phyloP scores from a whole-genome alignment of 805 yeast genomes.

The Grigorovia jiainica region DNA sequence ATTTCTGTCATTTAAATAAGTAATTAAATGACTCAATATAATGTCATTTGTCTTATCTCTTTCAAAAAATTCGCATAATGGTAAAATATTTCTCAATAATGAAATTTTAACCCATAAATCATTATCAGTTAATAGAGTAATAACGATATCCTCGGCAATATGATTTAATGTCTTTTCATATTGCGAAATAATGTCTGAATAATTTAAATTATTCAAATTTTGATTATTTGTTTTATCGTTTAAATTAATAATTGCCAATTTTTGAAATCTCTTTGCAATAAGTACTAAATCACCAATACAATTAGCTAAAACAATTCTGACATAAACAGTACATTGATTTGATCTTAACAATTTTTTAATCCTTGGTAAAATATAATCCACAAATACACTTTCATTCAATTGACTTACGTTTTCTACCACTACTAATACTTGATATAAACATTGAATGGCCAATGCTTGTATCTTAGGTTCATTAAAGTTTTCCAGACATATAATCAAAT shows the following conservation, averaged over 20 bases:
- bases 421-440: slow-evolving; percentile 56
- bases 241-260: slow-evolving; percentile 36
- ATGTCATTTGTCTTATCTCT: slow-evolving; percentile 82
- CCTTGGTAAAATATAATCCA: slow-evolving; percentile 76
- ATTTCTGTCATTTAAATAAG: slow-evolving; percentile 77
- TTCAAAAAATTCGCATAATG: slow-evolving; percentile 75
- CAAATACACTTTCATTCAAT: slow-evolving; percentile 64
- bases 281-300: slow-evolving; percentile 66
- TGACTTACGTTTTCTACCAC: slow-evolving; percentile 60
- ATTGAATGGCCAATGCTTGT: slow-evolving; percentile 53
- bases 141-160: slow-evolving; percentile 55
- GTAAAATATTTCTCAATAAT: slow-evolving; percentile 59
- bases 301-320: slow-evolving; percentile 60
- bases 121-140: slow-evolving; percentile 59
- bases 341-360: slow-evolving; percentile 37
- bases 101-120: slow-evolving; percentile 60
- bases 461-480: slow-evolving; percentile 62
- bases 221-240: slow-evolving; percentile 10
- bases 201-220: slow-evolving; percentile 11
- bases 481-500: slow-evolving; percentile 51
- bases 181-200: slow-evolving; percentile 6
- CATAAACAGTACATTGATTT: slow-evolving; percentile 34
- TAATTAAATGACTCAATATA: slow-evolving; percentile 80
- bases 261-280: slow-evolving; percentile 53
- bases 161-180: slow-evolving; percentile 18